Base-by-base conservation (phyloP, 2,329 filamentous ascomycete species). In the Remersonia thermophila region DNA sequence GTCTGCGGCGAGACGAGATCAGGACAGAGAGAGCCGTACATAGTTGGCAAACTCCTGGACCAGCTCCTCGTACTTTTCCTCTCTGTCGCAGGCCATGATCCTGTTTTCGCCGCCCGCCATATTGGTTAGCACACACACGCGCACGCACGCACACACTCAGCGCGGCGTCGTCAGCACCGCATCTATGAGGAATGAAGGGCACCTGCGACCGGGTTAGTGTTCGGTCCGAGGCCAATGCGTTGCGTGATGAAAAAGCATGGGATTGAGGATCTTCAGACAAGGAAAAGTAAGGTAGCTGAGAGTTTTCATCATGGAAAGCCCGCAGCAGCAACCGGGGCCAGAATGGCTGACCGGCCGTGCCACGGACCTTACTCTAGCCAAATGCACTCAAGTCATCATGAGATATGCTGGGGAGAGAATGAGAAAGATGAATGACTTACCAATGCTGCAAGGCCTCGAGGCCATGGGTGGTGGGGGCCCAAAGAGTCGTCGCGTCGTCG, bases 351-450 rank as follows among this genome's bases (percentile, higher is more conserved):
- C 67, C 67, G 66, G 66, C 62, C 61, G 53, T 61, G 57, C 65
- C 63, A 65, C 69, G 66, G 62, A 67, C 77, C 76, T 86, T 93
- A 72, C 89, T 96, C 89, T 85, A 96, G 89, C 89, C 89, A 96
- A 96, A 96, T 96, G 89, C 89, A 87, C 89, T 96, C 89, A 89
- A 85, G 89, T 96, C 89, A 96, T 96, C 89, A 93, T 86, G 20
- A 58, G 59, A 59, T 58, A 53, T 53, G 28, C 36, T 33, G 35
- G 58, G 59, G 30, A 32, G 33, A 39, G 29, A 27, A 30, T 35
- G 36, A 35, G 36, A 39, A 37, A 32, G 43, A 49, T 29, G 14
- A 33, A 23, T 9, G 28, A 43, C 50, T 40, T 47, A 52, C 50
- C 48, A 47, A 37, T 23, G 20, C 30, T 23, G 7, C 11, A 33